Evolutionary conservation across 179 eudicot species (phyloP).

Genomic region (Gypsophila paniculata): DNA sequence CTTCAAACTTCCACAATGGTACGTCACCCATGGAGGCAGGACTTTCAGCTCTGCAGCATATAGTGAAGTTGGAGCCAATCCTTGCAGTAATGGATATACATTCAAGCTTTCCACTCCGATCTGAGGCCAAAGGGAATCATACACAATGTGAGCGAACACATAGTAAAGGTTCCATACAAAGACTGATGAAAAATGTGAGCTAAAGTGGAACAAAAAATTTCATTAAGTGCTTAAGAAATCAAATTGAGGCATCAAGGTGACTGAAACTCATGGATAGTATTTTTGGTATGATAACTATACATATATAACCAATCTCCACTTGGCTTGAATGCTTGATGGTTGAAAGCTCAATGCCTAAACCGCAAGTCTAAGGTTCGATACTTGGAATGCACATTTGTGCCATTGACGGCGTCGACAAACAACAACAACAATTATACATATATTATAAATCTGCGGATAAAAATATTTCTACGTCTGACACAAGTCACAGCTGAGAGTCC

Average conservation of each 20-base stretch:
- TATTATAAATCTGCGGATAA: too few species aligned
- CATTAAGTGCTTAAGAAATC: not conserved
- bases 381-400: too few species aligned
- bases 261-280: not conserved
- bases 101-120: conserved; percentile 93
- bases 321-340: too few species aligned
- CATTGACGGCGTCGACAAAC: too few species aligned
- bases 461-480: too few species aligned
- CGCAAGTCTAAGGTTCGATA: too few species aligned
- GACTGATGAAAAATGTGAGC: not conserved
- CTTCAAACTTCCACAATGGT: conserved; percentile 94
- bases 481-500: too few species aligned
- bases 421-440: too few species aligned
- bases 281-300: not conserved
- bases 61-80: conserved; percentile 62
- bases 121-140: conserved; percentile 39
- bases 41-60: conserved; percentile 90
- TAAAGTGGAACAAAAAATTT: not conserved
- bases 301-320: too few species aligned
- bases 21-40: conserved; percentile 86
- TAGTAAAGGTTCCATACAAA: not conserved
- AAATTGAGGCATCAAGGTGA: not conserved
- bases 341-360: too few species aligned
- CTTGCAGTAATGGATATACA: conserved; percentile 68
- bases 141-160: not conserved